These are phyloP conservation scores for Leishmania tarentolae DNA, from an alignment of 208 protist species.

Conservation along the genomic window DNA sequence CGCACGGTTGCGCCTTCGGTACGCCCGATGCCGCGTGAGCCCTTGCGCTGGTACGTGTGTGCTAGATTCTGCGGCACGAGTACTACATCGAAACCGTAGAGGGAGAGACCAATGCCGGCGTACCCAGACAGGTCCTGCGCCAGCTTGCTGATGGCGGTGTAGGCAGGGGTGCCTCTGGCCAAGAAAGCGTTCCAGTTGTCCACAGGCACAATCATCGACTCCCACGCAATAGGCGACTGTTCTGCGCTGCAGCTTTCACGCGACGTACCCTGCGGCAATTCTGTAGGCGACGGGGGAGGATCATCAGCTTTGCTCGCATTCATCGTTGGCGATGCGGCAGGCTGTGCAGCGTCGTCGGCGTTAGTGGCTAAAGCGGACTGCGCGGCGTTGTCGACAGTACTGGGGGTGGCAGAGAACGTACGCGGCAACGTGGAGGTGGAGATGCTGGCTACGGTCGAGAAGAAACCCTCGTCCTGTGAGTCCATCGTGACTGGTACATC, in stretches of 20 bases:
- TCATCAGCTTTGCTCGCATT: not conserved
- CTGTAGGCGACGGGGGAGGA: not conserved
- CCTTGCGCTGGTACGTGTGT: slow-evolving; percentile 31
- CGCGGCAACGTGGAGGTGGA: slow-evolving; percentile 17
- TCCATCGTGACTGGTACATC: slow-evolving; percentile 59
- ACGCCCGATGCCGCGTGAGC: slow-evolving; percentile 37
- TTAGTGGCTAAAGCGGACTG: slow-evolving; percentile 7
- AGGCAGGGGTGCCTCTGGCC: slow-evolving; percentile 45
- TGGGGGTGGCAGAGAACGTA: slow-evolving; percentile 6
- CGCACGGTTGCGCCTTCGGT: slow-evolving; percentile 22
- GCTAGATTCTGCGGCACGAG: slow-evolving; percentile 52
- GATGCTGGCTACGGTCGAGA: slow-evolving; percentile 29
- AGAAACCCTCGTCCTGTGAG: slow-evolving; percentile 60
- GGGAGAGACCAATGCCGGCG: slow-evolving; percentile 47
- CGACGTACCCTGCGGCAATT: not conserved
- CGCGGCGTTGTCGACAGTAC: slow-evolving; percentile 9
- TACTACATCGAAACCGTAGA: slow-evolving; percentile 88
- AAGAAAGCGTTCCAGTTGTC: slow-evolving; percentile 63
- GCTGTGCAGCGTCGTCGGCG: slow-evolving; percentile 10
- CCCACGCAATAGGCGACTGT: slow-evolving; percentile 13
- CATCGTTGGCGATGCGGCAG: not conserved
- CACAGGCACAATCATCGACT: slow-evolving; percentile 24
- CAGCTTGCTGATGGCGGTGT: slow-evolving; percentile 40
- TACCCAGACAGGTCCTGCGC: slow-evolving; percentile 39
- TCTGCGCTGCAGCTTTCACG: not conserved